Conservation (phyloP, 2,329 filamentous ascomycete species). For the Venturia nashicola region DNA sequence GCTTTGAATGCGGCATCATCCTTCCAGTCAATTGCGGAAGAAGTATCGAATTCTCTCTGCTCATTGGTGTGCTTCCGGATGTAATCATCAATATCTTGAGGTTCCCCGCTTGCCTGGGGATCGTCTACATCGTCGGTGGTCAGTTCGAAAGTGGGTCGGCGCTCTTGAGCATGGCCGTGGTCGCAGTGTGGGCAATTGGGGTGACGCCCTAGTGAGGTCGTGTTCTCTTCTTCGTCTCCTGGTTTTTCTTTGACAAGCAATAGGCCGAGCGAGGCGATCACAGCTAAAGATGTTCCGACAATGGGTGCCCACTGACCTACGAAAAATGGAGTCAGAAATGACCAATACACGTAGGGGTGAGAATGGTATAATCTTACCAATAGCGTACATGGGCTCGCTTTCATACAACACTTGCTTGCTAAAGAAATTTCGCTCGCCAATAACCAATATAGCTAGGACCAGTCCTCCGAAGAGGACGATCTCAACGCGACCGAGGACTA, state of each 20-base stretch:
- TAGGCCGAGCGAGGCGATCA: conserved; percentile 46
- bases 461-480: conserved; percentile 47
- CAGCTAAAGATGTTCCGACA: conserved; percentile 43
- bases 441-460: conserved; percentile 45
- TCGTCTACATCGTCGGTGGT: not conserved
- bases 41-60: conserved; percentile 3
- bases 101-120: not conserved
- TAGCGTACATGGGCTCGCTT: conserved; percentile 49
- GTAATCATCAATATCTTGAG: not conserved
- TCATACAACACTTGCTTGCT: conserved; percentile 43
- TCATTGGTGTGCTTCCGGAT: not conserved
- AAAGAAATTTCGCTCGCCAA: conserved; percentile 54
- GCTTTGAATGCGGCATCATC: conserved; percentile 33
- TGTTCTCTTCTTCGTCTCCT: not conserved
- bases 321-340: conserved; percentile 4
- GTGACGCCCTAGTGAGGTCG: conserved; percentile 10
- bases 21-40: conserved; percentile 24
- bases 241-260: conserved; percentile 26
- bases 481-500: conserved; percentile 34
- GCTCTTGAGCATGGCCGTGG: conserved; percentile 13
- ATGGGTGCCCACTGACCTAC: conserved; percentile 49
- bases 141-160: not conserved
- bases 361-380: conserved; percentile 33
- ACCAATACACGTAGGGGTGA: not conserved
- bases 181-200: conserved; percentile 14